Evolutionary conservation across 108 stramenopile species (phyloP).

Genomic region (Nitzschia sp.): DNA sequence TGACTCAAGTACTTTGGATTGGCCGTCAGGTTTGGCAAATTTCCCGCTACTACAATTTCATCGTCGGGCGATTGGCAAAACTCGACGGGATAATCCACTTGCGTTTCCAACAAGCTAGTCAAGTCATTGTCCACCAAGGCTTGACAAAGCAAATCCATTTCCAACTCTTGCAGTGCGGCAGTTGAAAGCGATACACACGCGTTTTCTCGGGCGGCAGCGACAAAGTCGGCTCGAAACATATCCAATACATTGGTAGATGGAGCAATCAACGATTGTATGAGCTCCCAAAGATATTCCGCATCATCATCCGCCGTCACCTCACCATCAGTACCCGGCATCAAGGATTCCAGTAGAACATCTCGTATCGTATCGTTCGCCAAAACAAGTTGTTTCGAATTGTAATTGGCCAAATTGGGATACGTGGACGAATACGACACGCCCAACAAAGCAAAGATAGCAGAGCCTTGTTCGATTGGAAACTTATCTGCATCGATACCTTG

Average conservation of each 20-base stretch:
- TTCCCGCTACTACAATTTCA: constrained; percentile 13
- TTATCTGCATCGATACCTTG: neutral
- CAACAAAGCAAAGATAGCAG: neutral
- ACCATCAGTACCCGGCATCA: neutral
- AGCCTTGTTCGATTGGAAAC: neutral
- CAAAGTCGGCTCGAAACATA: constrained; percentile 13
- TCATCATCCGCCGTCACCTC: neutral
- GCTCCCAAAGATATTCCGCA: neutral
- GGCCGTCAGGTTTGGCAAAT: constrained; percentile 1
- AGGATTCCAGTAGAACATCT: constrained; percentile 2
- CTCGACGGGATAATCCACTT: constrained; percentile 23
- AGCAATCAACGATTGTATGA: neutral
- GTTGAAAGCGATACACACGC: neutral
- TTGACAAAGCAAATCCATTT: constrained; percentile 26
- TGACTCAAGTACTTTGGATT: neutral
- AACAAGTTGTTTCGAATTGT: constrained; percentile 14
- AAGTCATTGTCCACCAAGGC: constrained; percentile 35
- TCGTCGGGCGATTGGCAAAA: constrained; percentile 23
- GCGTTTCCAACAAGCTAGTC: neutral
- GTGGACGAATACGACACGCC: constrained; percentile 38
- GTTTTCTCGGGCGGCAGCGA: neutral
- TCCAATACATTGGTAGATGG: neutral
- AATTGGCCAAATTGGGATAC: constrained; percentile 13
- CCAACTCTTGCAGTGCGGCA: neutral
- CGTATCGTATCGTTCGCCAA: neutral